phyloP scores from a whole-genome alignment of 2,329 filamentous ascomycete species.

The Lomentospora prolificans region DNA sequence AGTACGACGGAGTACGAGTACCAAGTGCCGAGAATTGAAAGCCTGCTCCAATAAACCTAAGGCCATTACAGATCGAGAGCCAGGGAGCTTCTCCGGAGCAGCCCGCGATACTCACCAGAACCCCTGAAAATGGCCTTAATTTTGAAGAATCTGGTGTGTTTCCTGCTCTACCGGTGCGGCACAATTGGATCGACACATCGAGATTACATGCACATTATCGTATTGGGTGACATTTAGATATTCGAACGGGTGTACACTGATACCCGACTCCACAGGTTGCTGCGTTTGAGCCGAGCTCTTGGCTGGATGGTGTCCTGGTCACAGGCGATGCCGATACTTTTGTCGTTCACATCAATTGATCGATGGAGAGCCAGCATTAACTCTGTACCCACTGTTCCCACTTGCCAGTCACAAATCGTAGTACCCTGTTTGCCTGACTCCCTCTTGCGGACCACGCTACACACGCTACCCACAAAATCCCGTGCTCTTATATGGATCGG shows the following conservation, averaged over 20 bases:
- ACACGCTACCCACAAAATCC: no score
- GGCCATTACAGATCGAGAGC: not conserved
- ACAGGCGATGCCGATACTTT: no score
- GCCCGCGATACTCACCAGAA: not conserved
- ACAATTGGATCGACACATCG: not conserved
- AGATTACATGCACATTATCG: not conserved
- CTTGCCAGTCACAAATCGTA: no score
- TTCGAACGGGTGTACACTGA: no score
- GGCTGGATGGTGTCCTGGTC: not conserved
- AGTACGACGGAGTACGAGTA: constrained; percentile 9
- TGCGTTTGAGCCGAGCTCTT: not conserved
- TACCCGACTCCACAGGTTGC: not conserved
- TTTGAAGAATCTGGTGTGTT: constrained; percentile 5
- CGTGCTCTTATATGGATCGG: not conserved
- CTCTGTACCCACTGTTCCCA: no score
- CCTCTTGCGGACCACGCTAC: no score
- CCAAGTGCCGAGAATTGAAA: constrained; percentile 1
- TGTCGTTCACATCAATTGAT: no score
- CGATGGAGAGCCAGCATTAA: no score
- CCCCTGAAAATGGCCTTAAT: constrained; percentile 1
- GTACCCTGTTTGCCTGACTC: no score
- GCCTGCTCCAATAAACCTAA: constrained; percentile 2
- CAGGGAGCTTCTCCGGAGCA: not conserved
- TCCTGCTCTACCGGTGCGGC: not conserved
- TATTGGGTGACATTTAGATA: not conserved